Conservation (phyloP, 2,329 filamentous ascomycete species). For the Thyridium curvatum region DNA sequence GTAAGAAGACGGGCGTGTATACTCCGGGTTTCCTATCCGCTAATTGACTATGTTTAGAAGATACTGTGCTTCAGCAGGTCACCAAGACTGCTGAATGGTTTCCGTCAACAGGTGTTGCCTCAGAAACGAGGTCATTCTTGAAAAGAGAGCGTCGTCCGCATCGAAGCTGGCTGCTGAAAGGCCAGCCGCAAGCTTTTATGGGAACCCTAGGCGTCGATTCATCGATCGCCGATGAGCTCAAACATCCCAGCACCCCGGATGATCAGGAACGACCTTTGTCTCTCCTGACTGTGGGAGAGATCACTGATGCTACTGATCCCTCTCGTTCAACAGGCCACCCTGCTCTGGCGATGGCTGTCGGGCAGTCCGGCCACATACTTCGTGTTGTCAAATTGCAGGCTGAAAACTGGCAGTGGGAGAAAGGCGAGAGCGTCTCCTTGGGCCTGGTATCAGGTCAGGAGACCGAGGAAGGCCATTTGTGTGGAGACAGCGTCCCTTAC, state of each 20-base stretch:
- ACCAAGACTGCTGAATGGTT: constrained; percentile 18
- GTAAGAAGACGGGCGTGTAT: too few relatives aligned
- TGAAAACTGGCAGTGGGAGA: constrained; percentile 49
- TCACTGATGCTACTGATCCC: constrained; percentile 29
- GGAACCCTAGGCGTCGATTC: constrained; percentile 16
- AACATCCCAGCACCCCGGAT: too few relatives aligned
- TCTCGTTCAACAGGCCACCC: constrained; percentile 18
- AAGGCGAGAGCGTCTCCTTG: constrained; percentile 37
- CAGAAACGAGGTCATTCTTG: constrained; percentile 3
- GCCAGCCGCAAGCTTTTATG: constrained; percentile 42
- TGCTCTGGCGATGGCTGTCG: constrained; percentile 42
- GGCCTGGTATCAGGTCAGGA: constrained; percentile 36
- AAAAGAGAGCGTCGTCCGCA: constrained; percentile 24
- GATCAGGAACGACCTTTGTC: constrained; percentile 6
- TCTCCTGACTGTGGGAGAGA: constrained; percentile 51
- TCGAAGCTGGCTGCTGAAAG: constrained; percentile 42
- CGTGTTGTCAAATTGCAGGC: constrained; percentile 44
- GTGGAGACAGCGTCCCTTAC: constrained; percentile 42
- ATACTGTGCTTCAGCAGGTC: constrained; percentile 12
- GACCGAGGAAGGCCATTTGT: constrained; percentile 45
- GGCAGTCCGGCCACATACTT: constrained; percentile 52
- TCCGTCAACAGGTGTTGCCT: constrained; percentile 8
- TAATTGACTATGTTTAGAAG: too few relatives aligned
- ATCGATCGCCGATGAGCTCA: not conserved
- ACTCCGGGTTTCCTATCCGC: too few relatives aligned